Base-by-base conservation (phyloP, 495 filamentous ascomycete genomes). In the Recurvomyces mirabilis region DNA sequence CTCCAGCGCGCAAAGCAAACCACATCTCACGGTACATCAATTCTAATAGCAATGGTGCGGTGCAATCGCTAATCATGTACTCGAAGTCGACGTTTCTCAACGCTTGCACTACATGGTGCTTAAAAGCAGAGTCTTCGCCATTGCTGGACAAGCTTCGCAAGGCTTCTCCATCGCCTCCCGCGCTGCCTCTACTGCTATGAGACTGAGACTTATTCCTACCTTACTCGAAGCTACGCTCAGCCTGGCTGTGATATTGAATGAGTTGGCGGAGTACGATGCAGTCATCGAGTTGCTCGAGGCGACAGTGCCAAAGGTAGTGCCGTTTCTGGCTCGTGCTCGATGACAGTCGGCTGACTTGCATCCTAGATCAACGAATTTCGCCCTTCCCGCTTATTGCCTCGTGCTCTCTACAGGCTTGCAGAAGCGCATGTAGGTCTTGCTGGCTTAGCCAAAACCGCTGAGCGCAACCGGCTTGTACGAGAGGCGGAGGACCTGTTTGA, bases 351-450 rank as follows among this genome's bases (percentile, higher is more conserved):
- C 36, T 40, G 34, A 24, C 3, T 3, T 20, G 30, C 11, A 32
- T 6, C 13, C 42, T 25, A 48, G 46, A 33, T 33, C 13, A 18
- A 28, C 30, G 46, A 48, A 31, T 14, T 17, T 10, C 29, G 38
- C 15, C 36, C 33, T 10, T 5, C 17, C 21, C 3, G 17, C 15
- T n/a, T 48, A n/a, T 34, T 17, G 1, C 37, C 46, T n/a, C 28
- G 19, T 4, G 10, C 33, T 18, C 91, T 86, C 61, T 77, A 76
- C 15, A 61, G 77, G n/a, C 70, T 93, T 7, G 85, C 80, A 4
- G 87, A 95, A 58, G 81, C 83, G 0, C 73, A 84, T 52, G 81
- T 93, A 71, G 89, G 89, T 0, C 65, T 86, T 54, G 89, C 86
- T 0, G 81, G 39, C 39, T 53, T 53, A 46, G 4, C 42, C 38